Conservation (phyloP, 2,329 filamentous ascomycete species). For the Aspergillus texensis region DNA sequence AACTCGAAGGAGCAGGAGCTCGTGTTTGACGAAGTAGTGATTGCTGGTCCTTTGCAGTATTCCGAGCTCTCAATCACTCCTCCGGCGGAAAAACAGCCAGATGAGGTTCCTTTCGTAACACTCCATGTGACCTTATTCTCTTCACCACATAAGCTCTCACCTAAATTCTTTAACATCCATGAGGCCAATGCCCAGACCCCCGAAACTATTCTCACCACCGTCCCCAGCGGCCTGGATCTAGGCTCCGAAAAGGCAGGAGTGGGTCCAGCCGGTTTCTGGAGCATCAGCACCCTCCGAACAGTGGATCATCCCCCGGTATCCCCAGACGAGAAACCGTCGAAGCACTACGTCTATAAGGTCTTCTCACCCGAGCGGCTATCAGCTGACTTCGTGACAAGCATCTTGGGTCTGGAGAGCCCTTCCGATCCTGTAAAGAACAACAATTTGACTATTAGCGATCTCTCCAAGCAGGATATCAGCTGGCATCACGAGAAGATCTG, state of each 20-base stretch:
- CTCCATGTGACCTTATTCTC: constrained; percentile 90
- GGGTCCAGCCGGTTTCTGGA: constrained; percentile 80
- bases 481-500: constrained; percentile 81
- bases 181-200: constrained; percentile 58
- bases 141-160: constrained; percentile 71
- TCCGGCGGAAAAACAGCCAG: constrained; percentile 57
- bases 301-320: constrained; percentile 58
- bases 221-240: constrained; percentile 57
- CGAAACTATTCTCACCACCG: constrained; percentile 78
- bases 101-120: constrained; percentile 80
- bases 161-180: constrained; percentile 70
- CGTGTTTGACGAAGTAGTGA: constrained; percentile 75
- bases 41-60: constrained; percentile 84
- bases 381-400: constrained; percentile 48
- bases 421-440: neutral
- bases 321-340: constrained; percentile 20
- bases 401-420: constrained; percentile 50
- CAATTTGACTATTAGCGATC: constrained; percentile 35
- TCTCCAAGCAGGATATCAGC: constrained; percentile 56
- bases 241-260: constrained; percentile 55
- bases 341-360: constrained; percentile 67
- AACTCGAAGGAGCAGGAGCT: constrained; percentile 20
- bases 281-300: constrained; percentile 72
- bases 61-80: constrained; percentile 63
- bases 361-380: constrained; percentile 60